phyloP scores from a whole-genome alignment of 176 grass and related monocot species.

The Thinopyrum elongatum region DNA sequence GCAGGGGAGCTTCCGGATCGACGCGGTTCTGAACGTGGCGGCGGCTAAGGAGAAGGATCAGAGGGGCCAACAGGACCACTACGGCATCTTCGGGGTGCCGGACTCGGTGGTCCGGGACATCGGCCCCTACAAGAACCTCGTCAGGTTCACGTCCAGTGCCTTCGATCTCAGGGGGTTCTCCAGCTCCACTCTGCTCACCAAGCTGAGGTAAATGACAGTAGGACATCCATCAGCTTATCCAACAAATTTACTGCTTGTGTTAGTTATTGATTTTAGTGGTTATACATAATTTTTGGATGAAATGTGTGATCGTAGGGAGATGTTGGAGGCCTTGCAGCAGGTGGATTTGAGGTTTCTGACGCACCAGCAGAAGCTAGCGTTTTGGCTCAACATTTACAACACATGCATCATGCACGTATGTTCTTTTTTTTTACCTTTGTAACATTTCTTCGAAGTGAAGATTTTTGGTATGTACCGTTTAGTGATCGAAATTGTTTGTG shows the following conservation, averaged over 20 bases:
- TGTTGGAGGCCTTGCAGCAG: slow-evolving; percentile 62
- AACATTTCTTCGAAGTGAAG: not conserved
- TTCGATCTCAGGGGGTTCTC: slow-evolving; percentile 62
- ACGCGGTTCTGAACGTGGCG: slow-evolving; percentile 16
- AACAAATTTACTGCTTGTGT: too few species aligned
- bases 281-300: too few species aligned
- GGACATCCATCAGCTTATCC: too few species aligned
- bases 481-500: not conserved
- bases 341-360: slow-evolving; percentile 61
- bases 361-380: slow-evolving; percentile 77
- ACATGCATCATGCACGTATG: slow-evolving; percentile 94
- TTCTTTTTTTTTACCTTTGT: too few species aligned
- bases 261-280: too few species aligned
- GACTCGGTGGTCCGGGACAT: slow-evolving; percentile 73
- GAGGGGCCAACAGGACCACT: slow-evolving; percentile 73
- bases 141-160: slow-evolving; percentile 63
- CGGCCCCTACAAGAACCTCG: slow-evolving; percentile 91
- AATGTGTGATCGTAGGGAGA: slow-evolving; percentile 17
- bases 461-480: not conserved
- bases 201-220: slow-evolving; percentile 41
- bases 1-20: slow-evolving; percentile 46
- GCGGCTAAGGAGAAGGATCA: slow-evolving; percentile 4
- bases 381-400: slow-evolving; percentile 95
- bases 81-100: slow-evolving; percentile 58
- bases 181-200: slow-evolving; percentile 64